These are phyloP conservation scores for Poa annua DNA, from an alignment of 176 grass and related monocot genomes.

Conservation along the genomic window DNA sequence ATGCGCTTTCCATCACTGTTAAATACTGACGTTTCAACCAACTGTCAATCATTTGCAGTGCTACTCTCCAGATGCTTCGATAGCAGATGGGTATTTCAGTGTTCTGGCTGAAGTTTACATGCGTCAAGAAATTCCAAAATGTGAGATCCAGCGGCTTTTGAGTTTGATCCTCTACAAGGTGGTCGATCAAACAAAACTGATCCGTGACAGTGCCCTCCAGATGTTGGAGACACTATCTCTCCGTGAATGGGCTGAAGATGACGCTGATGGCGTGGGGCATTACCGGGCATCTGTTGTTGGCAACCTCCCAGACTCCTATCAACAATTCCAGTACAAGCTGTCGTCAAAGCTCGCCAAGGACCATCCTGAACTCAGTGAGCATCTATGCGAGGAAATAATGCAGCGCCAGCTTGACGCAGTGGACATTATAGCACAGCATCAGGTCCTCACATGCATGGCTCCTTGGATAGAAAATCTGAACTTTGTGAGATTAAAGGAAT, in stretches of 20 bases:
- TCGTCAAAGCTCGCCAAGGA: conserved; percentile 97
- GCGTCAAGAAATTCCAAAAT: conserved; percentile 92
- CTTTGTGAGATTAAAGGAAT: conserved; percentile 85
- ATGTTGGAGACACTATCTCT: conserved; percentile 97
- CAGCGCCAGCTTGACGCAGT: conserved; percentile 95
- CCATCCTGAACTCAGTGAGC: conserved; percentile 94
- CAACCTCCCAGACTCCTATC: conserved; percentile 96
- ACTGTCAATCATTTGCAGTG: conserved; percentile 61
- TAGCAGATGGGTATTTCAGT: conserved; percentile 98
- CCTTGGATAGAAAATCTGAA: conserved; percentile 99
- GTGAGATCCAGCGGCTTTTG: conserved; percentile 88
- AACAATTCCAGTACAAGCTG: conserved; percentile 96
- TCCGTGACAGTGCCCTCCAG: conserved; percentile 93
- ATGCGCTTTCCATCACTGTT: conserved; percentile 27
- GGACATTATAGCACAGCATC: conserved; percentile 98
- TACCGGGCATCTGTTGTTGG: conserved; percentile 98
- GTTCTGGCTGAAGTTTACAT: conserved; percentile 98
- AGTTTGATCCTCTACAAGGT: conserved; percentile 99
- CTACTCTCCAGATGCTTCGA: conserved; percentile 77
- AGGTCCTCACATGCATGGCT: conserved; percentile 97
- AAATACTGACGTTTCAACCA: conserved; percentile 26
- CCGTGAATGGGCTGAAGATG: conserved; percentile 94
- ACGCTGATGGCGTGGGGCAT: conserved; percentile 77
- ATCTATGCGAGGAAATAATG: conserved; percentile 93
- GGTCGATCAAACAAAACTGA: conserved; percentile 91